phyloP scores from a whole-genome alignment of 1,284 basidiomycete genomes.

The Melampsora allii-populina region DNA sequence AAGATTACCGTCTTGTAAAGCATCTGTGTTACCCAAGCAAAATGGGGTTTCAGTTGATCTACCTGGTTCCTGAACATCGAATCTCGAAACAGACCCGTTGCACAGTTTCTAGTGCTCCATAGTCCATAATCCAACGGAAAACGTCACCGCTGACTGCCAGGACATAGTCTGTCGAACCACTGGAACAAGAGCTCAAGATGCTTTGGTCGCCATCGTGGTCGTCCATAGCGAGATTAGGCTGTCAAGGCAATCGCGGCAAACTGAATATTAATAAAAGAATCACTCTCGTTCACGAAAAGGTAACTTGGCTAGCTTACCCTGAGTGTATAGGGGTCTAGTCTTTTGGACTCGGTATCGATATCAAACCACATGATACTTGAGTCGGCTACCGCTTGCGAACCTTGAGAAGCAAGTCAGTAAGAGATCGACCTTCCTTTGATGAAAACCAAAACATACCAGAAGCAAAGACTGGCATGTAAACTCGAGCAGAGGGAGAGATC shows the following conservation, averaged over 20 bases:
- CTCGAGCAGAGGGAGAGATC: slow-evolving; percentile 80
- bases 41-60: background rate
- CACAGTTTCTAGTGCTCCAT: slow-evolving; percentile 86
- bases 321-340: slow-evolving; percentile 81
- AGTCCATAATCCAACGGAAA: slow-evolving; percentile 97
- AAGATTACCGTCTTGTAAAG: slow-evolving; percentile 97
- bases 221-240: slow-evolving; percentile 60
- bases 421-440: background rate
- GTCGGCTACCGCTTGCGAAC: slow-evolving; percentile 61
- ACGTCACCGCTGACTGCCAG: slow-evolving; percentile 94
- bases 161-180: slow-evolving; percentile 65
- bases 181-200: slow-evolving; percentile 56
- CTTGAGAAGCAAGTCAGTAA: slow-evolving; percentile 53
- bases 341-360: slow-evolving; percentile 82
- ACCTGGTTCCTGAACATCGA: background rate
- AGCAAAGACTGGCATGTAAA: slow-evolving; percentile 82
- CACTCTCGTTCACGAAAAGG: background rate
- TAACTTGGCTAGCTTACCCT: slow-evolving; percentile 54
- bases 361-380: slow-evolving; percentile 84
- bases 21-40: slow-evolving; percentile 62
- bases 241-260: slow-evolving; percentile 51
- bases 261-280: background rate
- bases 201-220: slow-evolving; percentile 33
- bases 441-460: slow-evolving; percentile 59
- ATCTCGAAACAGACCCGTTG: slow-evolving; percentile 65